A percentile compares a stretch with the other conserved stretches of the same genome.
These are phyloP conservation scores for Phytophthora kernoviae DNA, from an alignment of 352 stramenopile genomes.

Conservation along the genomic window DNA sequence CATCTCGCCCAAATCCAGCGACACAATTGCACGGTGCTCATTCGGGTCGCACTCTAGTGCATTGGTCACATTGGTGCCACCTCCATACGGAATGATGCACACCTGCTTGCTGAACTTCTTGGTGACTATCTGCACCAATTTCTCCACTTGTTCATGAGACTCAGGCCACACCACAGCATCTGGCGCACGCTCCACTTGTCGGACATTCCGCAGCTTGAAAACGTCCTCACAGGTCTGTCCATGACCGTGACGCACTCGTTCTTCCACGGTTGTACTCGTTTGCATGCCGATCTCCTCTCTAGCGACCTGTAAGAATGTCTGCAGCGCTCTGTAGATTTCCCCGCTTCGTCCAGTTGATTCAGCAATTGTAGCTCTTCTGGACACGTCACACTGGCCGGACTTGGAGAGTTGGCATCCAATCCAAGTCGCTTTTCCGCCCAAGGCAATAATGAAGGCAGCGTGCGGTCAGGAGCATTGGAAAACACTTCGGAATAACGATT, in stretches of 20 bases:
- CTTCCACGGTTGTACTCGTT: slow-evolving; percentile 44
- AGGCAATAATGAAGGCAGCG: slow-evolving; percentile 52
- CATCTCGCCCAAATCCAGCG: slow-evolving; percentile 94
- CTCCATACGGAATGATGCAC: slow-evolving; percentile 95
- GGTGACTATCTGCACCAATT: slow-evolving; percentile 77
- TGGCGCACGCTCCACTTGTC: slow-evolving; percentile 68
- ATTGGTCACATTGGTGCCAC: slow-evolving; percentile 91
- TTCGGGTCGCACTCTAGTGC: slow-evolving; percentile 59
- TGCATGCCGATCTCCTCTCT: slow-evolving; percentile 33
- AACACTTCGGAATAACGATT: slow-evolving; percentile 72
- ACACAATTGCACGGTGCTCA: slow-evolving; percentile 91
- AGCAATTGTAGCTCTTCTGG: slow-evolving; percentile 39
- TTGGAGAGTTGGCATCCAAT: slow-evolving; percentile 46
- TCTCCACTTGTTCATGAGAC: slow-evolving; percentile 81
- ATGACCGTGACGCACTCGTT: slow-evolving; percentile 69
- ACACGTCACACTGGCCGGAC: slow-evolving; percentile 34
- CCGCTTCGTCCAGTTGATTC: slow-evolving; percentile 24
- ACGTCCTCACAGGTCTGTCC: slow-evolving; percentile 80
- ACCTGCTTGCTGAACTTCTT: slow-evolving; percentile 52
- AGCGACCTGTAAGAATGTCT: slow-evolving; percentile 37
- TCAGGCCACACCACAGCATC: slow-evolving; percentile 92
- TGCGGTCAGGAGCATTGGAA: slow-evolving; percentile 40
- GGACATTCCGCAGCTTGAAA: slow-evolving; percentile 54
- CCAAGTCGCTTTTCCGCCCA: slow-evolving; percentile 68
- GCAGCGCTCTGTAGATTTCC: slow-evolving; percentile 20